Evolutionary conservation across 371 early-diverging fungal genomes (phyloP), one percentile per base, ranked within the genome.

Genomic region (Mortierella sp.): DNA sequence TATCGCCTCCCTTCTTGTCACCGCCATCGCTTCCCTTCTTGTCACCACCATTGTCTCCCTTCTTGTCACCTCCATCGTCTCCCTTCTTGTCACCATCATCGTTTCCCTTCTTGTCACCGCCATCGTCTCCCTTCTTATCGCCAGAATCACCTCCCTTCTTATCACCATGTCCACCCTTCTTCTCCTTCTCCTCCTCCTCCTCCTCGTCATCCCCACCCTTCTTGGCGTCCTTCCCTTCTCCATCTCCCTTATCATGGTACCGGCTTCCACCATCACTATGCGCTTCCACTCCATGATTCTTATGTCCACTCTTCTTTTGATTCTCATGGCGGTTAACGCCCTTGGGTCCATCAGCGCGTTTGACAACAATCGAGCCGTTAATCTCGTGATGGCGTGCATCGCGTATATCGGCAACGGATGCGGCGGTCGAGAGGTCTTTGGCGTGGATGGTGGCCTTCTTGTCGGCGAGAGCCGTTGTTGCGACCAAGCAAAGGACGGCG

Each of bases 401-500:
- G 9, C 68, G 68, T 24, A 42, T 42, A 14, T 68, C 68, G 24
- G 68, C 68, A 10, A 42, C 24, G 1, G 68, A 68, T 38, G 68
- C 68, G 7, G 68, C 68, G 16, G 14, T 34, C 1, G 58, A 34
- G 42, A 31, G 44, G 45, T 38, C 48, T 42, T 78, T 42, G 44
- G n/a, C 21, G 21, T 34, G 24, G 31, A 28, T 13, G 14, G 73
- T 60, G n/a, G 19, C 16, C 26, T 50, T 42, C 57, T 65, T 63
- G 52, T 54, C 72, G 19, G 77, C 77, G 10, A 77, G 34, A n/a
- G 71, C 78, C 8, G 77, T 72, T 4, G 78, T 47, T 13, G 79
- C 80, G 16, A 73, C 79, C 63, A 81, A 3, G 74, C 82, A 75
- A 74, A 80, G 72, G 11, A 80, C 68, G 31, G 78, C 76, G 13